These are phyloP conservation scores for Capronia americana DNA, from an alignment of 2,329 filamentous ascomycete species.

Conservation along the genomic window DNA sequence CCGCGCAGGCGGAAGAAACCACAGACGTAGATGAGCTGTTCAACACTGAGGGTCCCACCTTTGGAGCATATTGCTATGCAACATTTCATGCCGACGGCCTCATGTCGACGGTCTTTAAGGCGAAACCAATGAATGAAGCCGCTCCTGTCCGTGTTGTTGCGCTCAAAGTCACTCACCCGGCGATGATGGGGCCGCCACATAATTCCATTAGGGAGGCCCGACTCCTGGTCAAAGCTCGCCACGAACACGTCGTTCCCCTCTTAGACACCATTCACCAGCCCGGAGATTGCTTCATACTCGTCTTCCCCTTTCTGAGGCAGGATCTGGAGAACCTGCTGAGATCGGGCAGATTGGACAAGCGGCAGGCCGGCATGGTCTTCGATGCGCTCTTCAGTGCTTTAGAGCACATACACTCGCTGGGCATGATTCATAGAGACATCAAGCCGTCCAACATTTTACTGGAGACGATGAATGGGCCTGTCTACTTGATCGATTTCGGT, in stretches of 20 bases:
- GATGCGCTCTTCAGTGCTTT: slow-evolving; percentile 74
- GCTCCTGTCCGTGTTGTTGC: slow-evolving; percentile 62
- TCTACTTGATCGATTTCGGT: slow-evolving; percentile 87
- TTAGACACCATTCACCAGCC: slow-evolving; percentile 73
- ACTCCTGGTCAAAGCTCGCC: slow-evolving; percentile 65
- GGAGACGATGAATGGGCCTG: slow-evolving; percentile 69
- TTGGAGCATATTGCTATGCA: slow-evolving; percentile 65
- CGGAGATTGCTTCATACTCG: slow-evolving; percentile 75
- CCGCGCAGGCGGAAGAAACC: slow-evolving; percentile 34
- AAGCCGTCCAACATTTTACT: slow-evolving; percentile 91
- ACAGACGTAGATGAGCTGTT: slow-evolving; percentile 38
- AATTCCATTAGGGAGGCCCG: slow-evolving; percentile 79
- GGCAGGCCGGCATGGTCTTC: slow-evolving; percentile 60
- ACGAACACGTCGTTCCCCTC: slow-evolving; percentile 66
- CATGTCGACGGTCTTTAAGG: slow-evolving; percentile 83
- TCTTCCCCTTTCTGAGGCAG: slow-evolving; percentile 81
- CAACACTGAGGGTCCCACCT: slow-evolving; percentile 46
- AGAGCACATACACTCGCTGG: slow-evolving; percentile 70
- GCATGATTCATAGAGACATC: slow-evolving; percentile 89
- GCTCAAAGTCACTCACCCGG: slow-evolving; percentile 83
- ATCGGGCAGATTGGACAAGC: slow-evolving; percentile 41
- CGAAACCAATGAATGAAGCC: slow-evolving; percentile 49
- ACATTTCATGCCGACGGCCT: slow-evolving; percentile 69
- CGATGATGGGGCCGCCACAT: slow-evolving; percentile 77
- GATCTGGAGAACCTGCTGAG: slow-evolving; percentile 72